phyloP scores from a whole-genome alignment of 345 rosid genomes.

The Camelina laxa region DNA sequence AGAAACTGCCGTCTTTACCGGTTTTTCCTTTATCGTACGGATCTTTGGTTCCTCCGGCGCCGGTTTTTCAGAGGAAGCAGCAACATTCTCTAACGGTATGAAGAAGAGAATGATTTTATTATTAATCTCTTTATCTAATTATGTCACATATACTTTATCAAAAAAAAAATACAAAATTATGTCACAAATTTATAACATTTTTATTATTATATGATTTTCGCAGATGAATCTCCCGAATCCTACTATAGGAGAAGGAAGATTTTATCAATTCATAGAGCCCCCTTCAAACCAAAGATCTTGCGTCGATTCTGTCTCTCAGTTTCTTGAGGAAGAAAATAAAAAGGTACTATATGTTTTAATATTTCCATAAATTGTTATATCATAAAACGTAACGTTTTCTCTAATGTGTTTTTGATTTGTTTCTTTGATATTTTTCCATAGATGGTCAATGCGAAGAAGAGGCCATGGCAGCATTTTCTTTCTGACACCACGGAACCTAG shows the following conservation, averaged over 20 bases:
- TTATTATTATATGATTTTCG: not conserved
- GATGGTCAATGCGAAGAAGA: constrained; percentile 55
- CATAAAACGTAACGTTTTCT: not conserved
- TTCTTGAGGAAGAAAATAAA: constrained; percentile 49
- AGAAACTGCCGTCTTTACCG: not conserved
- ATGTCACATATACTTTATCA: not conserved
- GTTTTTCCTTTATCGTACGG: not conserved
- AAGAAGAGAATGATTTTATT: constrained; percentile 1
- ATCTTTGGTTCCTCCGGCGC: constrained; percentile 2
- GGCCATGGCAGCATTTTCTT: constrained; percentile 45
- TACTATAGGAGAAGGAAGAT: constrained; percentile 36
- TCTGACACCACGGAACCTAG: constrained; percentile 26
- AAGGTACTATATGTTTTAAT: constrained; percentile 41
- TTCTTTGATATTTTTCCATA: constrained; percentile 26
- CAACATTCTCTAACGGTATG: constrained; percentile 5
- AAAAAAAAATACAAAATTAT: not conserved
- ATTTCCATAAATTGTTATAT: not conserved
- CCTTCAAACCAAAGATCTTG: constrained; percentile 73
- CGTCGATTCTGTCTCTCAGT: constrained; percentile 36
- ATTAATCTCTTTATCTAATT: not conserved
- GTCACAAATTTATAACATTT: not conserved
- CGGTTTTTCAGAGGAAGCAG: constrained; percentile 11
- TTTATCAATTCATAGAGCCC: constrained; percentile 61
- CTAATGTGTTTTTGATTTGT: constrained; percentile 9
- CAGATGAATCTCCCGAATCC: constrained; percentile 51